Evolutionary conservation across 495 filamentous ascomycete species (phyloP), one percentile per base, ranked within the genome.

Genomic region (Pseudotulostoma volvatum): DNA sequence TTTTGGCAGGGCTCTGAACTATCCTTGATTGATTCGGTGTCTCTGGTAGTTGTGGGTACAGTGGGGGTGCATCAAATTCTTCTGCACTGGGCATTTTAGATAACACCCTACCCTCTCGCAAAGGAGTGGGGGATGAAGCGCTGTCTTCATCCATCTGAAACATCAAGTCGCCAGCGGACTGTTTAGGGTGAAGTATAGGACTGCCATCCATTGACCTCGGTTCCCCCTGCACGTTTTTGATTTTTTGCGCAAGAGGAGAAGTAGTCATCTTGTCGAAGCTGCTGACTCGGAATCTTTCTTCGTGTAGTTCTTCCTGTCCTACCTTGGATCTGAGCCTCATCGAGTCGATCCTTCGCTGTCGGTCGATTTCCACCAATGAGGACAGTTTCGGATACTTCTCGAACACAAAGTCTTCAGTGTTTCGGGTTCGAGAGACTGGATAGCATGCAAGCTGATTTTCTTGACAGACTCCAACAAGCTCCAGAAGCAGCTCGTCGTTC

Each of bases 101-200:
- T 5, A 36, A 17, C 19, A 14, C 28, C 40, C 61, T 61, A 3
- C 60, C 60, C 48, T 56, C 61, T 7, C 40, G 37, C 1, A 42
- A 39, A 28, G 55, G 42, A n/a, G 38, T 38, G 3, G 53, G 43
- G 0, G 57, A 53, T 30, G 56, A 39, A 9, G 41, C 41, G 32
- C 57, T 64, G 31, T 84, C 85, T n/a, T 88, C 84, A 40, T 93
- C 87, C 84, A 93, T 93, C 42, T 85, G 77, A 50, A 93, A 94
- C 63, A 94, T 90, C 28, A 94, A 63, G 44, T 94, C 85, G n/a
- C 63, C 60, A 1, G 64, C 56, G 0, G 79, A 84, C 15, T 64
- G 67, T 43, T 71, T 81, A 0, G 75, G 63, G 39, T 68, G 70
- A n/a, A 88, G 61, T 23, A 67, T 54, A 2, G 80, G 79, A 38